Evolutionary conservation across 495 filamentous ascomycete species (phyloP), one percentile per base, ranked within the genome.

Genomic region (Penicillium steckii): DNA sequence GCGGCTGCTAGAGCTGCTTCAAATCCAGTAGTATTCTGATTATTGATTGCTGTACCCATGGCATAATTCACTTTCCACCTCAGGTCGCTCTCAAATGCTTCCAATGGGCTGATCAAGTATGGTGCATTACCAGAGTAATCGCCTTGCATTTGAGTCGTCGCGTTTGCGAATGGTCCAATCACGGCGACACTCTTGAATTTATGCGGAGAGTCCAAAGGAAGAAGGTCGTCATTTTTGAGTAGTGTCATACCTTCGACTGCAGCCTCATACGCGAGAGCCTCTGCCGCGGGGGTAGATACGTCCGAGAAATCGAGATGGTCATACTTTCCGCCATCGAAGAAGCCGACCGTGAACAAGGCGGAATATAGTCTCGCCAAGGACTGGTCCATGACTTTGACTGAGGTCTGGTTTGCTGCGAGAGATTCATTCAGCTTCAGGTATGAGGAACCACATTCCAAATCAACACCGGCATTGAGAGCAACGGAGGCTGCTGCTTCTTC

Each of bases 131-230:
- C 81, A 30, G 55, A 65, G 60, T 84, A 85, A 41, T 77, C 79
- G 4, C 82, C 80, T 49, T 80, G 81, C 69, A 85, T 71, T 43
- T 83, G 69, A n/a, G 63, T 73, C 1, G 79, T 80, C 10, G 77
- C 78, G 25, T 78, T 78, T 6, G 78, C 79, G 52, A 72, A 80
- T 7, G 70, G 69, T 4, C 81, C 81, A 44, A 85, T 71, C 17
- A 84, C 61, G 6, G 75, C 79, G 7, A 82, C 56, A 32, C 29
- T 32, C 2, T 61, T 54, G 18, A 53, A 37, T 37, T 44, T 46
- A 23, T 61, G 22, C 43, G 43, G 22, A 45, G 24, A 44, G 1
- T 62, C 52, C 7, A 82, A 52, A 2, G 81, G 81, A 3, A 85
- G 60, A 8, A 67, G 62, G 15, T 70, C 72, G 37, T 81, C 74